phyloP scores from a whole-genome alignment of 176 grass and related monocot genomes.

The Hordeum marinum region DNA sequence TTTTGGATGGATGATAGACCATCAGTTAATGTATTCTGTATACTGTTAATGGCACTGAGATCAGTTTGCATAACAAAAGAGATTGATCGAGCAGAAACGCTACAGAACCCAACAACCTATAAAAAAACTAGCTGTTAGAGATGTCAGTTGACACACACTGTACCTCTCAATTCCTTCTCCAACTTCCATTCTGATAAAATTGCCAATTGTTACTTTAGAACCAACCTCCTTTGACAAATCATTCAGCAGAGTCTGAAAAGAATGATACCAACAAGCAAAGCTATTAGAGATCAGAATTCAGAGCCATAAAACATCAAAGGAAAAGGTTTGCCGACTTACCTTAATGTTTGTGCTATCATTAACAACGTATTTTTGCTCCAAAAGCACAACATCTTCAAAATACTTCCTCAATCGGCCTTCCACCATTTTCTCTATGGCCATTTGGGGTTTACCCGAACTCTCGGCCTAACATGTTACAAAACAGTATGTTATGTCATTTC shows the following conservation, averaged over 20 bases:
- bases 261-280: constrained; percentile 18
- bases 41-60: background rate
- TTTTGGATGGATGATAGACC: background rate
- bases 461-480: constrained; percentile 54
- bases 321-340: constrained; percentile 32
- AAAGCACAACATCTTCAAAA: constrained; percentile 85
- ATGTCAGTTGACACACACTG: background rate
- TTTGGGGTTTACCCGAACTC: constrained; percentile 87
- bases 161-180: constrained; percentile 90
- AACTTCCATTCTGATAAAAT: constrained; percentile 85
- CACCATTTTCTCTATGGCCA: constrained; percentile 98
- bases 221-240: constrained; percentile 91
- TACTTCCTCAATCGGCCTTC: constrained; percentile 92
- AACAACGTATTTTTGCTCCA: constrained; percentile 85
- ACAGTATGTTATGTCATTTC: constrained; percentile 9
- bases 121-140: background rate
- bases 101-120: background rate
- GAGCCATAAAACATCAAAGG: constrained; percentile 1
- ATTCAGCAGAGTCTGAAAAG: constrained; percentile 56
- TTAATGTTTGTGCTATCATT: constrained; percentile 72
- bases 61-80: background rate
- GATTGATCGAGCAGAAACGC: background rate
- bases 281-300: constrained; percentile 20
- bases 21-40: background rate
- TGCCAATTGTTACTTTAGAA: constrained; percentile 68